Percentiles rank a stretch among this genome's conserved stretches.
phyloP scores from a whole-genome alignment of 1,284 basidiomycete species.

The Veloporphyrellus conicus region DNA sequence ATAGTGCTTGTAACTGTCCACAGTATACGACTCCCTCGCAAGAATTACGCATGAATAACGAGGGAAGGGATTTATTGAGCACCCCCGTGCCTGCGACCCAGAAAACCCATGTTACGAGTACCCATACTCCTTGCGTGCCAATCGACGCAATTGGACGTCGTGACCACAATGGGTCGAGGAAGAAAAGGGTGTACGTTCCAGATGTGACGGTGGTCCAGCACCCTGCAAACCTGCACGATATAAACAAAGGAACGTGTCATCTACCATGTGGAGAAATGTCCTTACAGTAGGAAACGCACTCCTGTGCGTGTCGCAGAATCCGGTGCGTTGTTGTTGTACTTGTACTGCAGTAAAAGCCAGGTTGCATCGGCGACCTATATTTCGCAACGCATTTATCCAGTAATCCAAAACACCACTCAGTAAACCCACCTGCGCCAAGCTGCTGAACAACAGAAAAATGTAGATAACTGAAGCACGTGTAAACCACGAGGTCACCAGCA shows the following conservation, averaged over 20 bases:
- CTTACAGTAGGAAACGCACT: conserved; percentile 46
- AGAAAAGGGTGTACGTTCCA: conserved; percentile 48
- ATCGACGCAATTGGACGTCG: conserved; percentile 48
- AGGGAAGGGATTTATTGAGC: conserved; percentile 44
- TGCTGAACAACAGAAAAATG: conserved; percentile 44
- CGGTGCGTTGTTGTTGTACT: conserved; percentile 47
- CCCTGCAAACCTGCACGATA: conserved; percentile 45
- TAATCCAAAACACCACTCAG: neutral
- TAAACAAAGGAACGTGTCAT: conserved; percentile 8
- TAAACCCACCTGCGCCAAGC: conserved; percentile 44
- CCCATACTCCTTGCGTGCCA: conserved; percentile 54
- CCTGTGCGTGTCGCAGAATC: conserved; percentile 38
- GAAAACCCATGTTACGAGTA: conserved; percentile 49
- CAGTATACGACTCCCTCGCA: conserved; percentile 51
- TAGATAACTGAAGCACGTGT: conserved; percentile 41
- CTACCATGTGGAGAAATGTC: conserved; percentile 1
- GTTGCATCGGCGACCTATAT: conserved; percentile 47
- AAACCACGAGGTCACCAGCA: conserved; percentile 20
- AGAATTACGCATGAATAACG: conserved; percentile 32
- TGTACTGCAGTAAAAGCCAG: conserved; percentile 55
- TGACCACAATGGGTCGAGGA: conserved; percentile 54
- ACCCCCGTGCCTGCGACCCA: conserved; percentile 53
- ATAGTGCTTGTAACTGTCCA: conserved; percentile 48
- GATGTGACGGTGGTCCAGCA: conserved; percentile 55
- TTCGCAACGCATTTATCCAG: conserved; percentile 5